These are phyloP conservation scores for Trametes polyzona DNA, from an alignment of 1,284 basidiomycete species.

Conservation along the genomic window DNA sequence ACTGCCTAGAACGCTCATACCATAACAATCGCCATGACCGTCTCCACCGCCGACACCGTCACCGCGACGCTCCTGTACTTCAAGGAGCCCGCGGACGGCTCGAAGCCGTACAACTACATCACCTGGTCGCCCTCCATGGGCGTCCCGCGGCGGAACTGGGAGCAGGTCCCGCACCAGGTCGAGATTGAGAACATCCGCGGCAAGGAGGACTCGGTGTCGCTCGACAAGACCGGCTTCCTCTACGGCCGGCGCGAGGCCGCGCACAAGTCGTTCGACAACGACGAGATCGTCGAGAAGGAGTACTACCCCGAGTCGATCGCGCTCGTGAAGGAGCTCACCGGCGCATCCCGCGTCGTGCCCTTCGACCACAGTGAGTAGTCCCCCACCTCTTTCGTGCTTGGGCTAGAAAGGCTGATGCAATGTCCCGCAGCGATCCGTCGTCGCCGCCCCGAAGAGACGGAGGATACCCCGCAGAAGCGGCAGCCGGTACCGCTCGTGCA, in stretches of 20 bases:
- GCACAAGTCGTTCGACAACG: conserved; percentile 49
- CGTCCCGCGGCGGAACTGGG: conserved; percentile 29
- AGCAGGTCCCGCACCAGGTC: conserved; percentile 32
- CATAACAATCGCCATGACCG: conserved; percentile 6
- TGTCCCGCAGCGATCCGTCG: conserved; percentile 48
- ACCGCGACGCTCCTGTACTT: conserved; percentile 37
- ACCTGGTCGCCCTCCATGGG: conserved; percentile 31
- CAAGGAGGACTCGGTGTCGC: conserved; percentile 47
- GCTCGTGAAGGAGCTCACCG: conserved; percentile 62
- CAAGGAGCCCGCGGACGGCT: conserved; percentile 37
- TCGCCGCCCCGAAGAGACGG: conserved; percentile 43
- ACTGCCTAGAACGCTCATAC: too few relatives aligned
- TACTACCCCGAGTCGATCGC: conserved; percentile 66
- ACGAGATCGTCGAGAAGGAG: conserved; percentile 51
- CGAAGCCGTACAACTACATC: conserved; percentile 34
- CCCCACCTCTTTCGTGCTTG: neutral
- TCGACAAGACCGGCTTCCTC: conserved; percentile 64
- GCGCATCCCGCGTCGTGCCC: conserved; percentile 58
- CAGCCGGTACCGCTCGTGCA: conserved; percentile 55
- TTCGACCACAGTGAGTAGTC: conserved; percentile 65
- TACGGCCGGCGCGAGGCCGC: conserved; percentile 45
- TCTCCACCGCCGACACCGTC: conserved; percentile 25
- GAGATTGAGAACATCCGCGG: conserved; percentile 61
- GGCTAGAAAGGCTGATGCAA: neutral
- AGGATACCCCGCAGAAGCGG: conserved; percentile 46